Percentiles rank a stretch among this genome's conserved stretches.
Evolutionary conservation across 306 rosid species (phyloP).

Genomic region (Lotus japonicus): DNA sequence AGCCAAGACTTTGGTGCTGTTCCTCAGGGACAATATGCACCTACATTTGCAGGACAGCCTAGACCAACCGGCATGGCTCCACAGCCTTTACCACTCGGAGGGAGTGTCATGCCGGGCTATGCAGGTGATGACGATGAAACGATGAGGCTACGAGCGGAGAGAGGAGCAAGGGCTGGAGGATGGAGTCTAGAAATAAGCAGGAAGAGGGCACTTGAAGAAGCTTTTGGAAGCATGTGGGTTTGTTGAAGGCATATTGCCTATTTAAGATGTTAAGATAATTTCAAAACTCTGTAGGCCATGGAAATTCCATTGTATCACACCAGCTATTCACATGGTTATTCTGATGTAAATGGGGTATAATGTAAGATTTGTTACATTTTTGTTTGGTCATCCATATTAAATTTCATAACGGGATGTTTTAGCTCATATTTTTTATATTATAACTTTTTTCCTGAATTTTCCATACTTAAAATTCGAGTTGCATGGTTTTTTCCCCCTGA

Average conservation of each 20-base stretch:
- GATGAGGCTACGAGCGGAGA: slow-evolving; percentile 59
- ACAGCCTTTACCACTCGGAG: slow-evolving; percentile 76
- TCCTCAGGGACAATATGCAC: slow-evolving; percentile 81
- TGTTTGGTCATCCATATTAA: too few species aligned
- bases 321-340: slow-evolving; percentile 1
- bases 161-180: slow-evolving; percentile 78
- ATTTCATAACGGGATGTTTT: too few species aligned
- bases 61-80: slow-evolving; percentile 77
- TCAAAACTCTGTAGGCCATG: background rate
- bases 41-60: slow-evolving; percentile 78
- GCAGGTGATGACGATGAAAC: slow-evolving; percentile 58
- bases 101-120: slow-evolving; percentile 49
- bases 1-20: slow-evolving; percentile 46
- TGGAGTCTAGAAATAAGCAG: slow-evolving; percentile 68
- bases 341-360: slow-evolving; percentile 13
- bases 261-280: background rate
- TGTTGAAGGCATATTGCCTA: slow-evolving; percentile 25
- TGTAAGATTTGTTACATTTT: slow-evolving; percentile 11
- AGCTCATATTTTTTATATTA: too few species aligned
- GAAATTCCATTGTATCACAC: background rate
- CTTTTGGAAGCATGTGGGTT: slow-evolving; percentile 87
- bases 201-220: slow-evolving; percentile 87
- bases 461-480: too few species aligned
- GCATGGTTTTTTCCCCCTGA: too few species aligned
- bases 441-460: too few species aligned